Evolutionary conservation across 805 yeast species (phyloP), one percentile per base, ranked within the genome.

Genomic region (Wickerhamiella hasegawae): DNA sequence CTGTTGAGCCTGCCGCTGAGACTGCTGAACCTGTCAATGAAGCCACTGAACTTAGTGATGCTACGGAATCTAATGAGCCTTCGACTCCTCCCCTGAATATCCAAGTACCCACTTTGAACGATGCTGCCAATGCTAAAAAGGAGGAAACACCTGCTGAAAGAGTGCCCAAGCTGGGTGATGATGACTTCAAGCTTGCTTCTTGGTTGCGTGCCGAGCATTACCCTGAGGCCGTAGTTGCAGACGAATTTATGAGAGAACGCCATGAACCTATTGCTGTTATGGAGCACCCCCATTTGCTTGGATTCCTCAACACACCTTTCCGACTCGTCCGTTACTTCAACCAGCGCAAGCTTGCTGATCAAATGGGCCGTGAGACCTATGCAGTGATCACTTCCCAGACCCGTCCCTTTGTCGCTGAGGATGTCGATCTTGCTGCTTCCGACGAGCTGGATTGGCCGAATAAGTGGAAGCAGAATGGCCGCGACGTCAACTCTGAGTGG

Each of bases 391-490:
- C 67, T 1, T 71, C 71, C 22, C 63, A 66, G 29, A 50, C 60
- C 3, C 62, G 92, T 33, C 69, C 72, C 8, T 79, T 71, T 47
- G 54, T 62, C 31, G 39, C 50, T 9, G 45, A 47, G 3, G 73
- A 71, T 38, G 50, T 57, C 14, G 55, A 57, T 19, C 53, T 59
- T 39, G 69, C 68, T 12, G 49, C 52, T 15, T 71, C 62, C 28
- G 95, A 84, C 53, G 95, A 85, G 51, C 48, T 54, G 4, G 87
- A 81, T 44, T 87, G 96, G 96, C 94, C 95, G 11, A 55, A 23
- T 36, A 66, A 68, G 39, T 87, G 96, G 94, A 78, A 81, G 23
- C 66, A 72, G 44, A 67, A 65, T 39, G 94, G 94, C n/a, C 52
- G 56, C 32, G 78, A 71, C 35, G 76, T 72, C 44, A 60, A 69